Evolutionary conservation across 768 basidiomycete species (phyloP).

Genomic region (Suillus clintonianus): DNA sequence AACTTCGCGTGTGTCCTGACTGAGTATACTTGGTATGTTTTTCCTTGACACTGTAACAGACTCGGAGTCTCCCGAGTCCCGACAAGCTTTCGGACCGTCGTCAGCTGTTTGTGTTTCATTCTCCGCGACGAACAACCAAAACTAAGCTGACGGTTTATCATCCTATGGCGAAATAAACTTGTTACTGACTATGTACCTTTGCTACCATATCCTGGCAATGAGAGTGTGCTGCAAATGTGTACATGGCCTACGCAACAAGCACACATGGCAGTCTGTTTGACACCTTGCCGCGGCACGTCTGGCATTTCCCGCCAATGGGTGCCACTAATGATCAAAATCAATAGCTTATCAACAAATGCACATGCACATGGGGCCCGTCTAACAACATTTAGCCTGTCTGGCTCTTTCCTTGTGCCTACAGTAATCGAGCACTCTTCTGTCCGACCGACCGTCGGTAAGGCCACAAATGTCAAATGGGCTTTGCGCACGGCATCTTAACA

Average conservation of each 20-base stretch:
- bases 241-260: neutral
- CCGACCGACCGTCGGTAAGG: neutral
- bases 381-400: neutral
- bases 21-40: no score
- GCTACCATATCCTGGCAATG: neutral
- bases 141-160: no score
- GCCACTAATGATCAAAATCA: neutral
- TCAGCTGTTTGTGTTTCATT: no score
- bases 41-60: no score
- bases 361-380: neutral
- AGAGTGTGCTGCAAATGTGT: neutral
- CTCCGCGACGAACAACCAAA: no score
- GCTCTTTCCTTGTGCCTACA: neutral
- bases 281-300: neutral
- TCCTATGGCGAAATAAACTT: no score
- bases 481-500: neutral
- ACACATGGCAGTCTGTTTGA: neutral
- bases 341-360: neutral
- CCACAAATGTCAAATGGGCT: neutral
- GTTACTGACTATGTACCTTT: neutral
- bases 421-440: neutral
- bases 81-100: no score
- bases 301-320: neutral
- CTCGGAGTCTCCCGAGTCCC: no score
- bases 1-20: neutral